Evolutionary conservation across 2,329 filamentous ascomycete genomes (phyloP).

Genomic region (Hypoxylon sp.): DNA sequence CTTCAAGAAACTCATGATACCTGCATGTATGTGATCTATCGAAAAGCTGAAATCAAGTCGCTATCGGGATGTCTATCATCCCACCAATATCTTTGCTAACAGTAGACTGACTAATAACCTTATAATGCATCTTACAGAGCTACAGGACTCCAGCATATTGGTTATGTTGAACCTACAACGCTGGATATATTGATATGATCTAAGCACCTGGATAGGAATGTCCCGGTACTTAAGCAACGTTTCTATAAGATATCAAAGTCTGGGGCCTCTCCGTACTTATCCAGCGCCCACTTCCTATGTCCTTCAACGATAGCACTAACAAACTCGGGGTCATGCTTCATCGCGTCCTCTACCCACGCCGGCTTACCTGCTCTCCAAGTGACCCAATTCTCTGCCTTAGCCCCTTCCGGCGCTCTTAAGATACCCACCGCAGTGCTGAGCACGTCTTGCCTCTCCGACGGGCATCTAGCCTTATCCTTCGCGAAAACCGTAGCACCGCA

Average conservation of each 20-base stretch:
- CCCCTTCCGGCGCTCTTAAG: slow-evolving; percentile 61
- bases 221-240: not conserved
- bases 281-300: slow-evolving; percentile 56
- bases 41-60: not conserved
- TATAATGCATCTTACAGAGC: not conserved
- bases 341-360: slow-evolving; percentile 54
- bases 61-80: not conserved
- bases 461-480: slow-evolving; percentile 49
- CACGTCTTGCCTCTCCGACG: slow-evolving; percentile 54
- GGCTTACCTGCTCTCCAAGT: slow-evolving; percentile 60
- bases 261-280: slow-evolving; percentile 54
- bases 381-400: slow-evolving; percentile 62
- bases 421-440: slow-evolving; percentile 62
- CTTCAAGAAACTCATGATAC: not conserved
- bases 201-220: not conserved
- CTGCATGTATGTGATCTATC: not conserved
- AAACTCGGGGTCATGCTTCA: slow-evolving; percentile 57
- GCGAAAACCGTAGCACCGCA: slow-evolving; percentile 64
- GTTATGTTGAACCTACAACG: not conserved
- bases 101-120: not conserved
- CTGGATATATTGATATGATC: not conserved
- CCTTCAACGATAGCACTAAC: slow-evolving; percentile 56
- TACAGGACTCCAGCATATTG: not conserved
- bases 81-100: not conserved
- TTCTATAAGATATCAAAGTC: slow-evolving; percentile 35